Percentiles rank a stretch among this genome's conserved stretches.
phyloP scores from a whole-genome alignment of 2,329 filamentous ascomycete genomes.

The Chrysosporium keratinophilum region DNA sequence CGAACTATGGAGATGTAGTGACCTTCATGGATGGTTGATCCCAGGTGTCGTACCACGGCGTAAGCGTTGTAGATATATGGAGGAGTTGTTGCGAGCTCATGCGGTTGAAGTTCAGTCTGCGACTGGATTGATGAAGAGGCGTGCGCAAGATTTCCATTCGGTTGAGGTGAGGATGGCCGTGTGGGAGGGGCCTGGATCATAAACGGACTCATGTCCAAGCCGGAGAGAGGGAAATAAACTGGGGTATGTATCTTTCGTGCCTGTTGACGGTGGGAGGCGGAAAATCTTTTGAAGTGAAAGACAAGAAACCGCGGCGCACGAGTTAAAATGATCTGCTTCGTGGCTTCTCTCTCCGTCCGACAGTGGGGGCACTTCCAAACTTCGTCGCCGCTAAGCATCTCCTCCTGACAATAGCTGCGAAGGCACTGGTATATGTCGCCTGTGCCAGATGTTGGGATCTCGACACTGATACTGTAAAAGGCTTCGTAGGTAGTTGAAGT shows the following conservation, averaged over 20 bases:
- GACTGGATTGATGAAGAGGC: constrained; percentile 39
- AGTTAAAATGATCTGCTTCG: constrained; percentile 62
- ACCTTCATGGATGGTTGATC: constrained; percentile 56
- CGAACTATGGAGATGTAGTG: constrained; percentile 70
- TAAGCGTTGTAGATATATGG: constrained; percentile 77
- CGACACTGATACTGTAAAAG: constrained; percentile 61
- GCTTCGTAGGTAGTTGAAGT: constrained; percentile 59
- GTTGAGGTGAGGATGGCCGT: constrained; percentile 26
- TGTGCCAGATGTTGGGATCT: constrained; percentile 53
- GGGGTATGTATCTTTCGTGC: constrained; percentile 59
- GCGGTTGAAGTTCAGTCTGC: constrained; percentile 2
- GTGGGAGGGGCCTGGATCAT: constrained; percentile 37
- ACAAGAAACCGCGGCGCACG: constrained; percentile 71
- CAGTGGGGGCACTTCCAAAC: constrained; percentile 66
- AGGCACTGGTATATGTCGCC: constrained; percentile 59
- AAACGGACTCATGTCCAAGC: constrained; percentile 54
- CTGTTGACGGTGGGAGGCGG: constrained; percentile 45
- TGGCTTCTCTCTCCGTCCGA: constrained; percentile 55
- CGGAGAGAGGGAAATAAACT: constrained; percentile 66
- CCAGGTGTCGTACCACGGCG: constrained; percentile 69
- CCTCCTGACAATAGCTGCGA: constrained; percentile 56
- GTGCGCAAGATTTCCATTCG: constrained; percentile 24
- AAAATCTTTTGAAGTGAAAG: constrained; percentile 64
- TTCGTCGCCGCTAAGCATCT: constrained; percentile 57
- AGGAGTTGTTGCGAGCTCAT: constrained; percentile 28